Conservation (phyloP, 2,329 filamentous ascomycete species). For the Gaeumannomyces tritici region DNA sequence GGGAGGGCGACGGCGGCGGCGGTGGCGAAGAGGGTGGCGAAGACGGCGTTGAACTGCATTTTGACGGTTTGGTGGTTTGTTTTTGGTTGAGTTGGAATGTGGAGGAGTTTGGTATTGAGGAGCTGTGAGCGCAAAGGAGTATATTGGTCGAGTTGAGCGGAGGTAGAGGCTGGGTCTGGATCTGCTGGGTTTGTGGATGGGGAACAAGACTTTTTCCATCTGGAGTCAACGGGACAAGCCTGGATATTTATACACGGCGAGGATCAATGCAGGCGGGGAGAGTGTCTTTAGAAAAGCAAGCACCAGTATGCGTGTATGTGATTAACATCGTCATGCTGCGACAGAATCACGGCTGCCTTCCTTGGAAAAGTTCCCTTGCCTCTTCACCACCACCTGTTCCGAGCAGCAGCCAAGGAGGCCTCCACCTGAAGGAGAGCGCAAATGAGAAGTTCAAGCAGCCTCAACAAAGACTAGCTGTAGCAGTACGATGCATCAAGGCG, state of each 20-base stretch:
- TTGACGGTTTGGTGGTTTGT: background rate
- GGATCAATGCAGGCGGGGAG: background rate
- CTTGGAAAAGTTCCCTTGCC: background rate
- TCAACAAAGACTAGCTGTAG: background rate
- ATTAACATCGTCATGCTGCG: background rate
- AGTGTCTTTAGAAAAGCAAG: background rate
- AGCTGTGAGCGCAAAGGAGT: background rate
- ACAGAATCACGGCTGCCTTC: background rate
- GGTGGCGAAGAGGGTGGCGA: constrained; percentile 15
- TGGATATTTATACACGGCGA: background rate
- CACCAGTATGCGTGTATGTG: background rate
- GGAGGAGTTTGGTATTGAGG: background rate
- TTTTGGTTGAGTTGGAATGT: background rate
- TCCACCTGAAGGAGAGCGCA: background rate
- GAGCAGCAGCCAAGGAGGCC: background rate
- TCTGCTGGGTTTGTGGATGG: background rate
- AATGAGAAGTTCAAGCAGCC: background rate
- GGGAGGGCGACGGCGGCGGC: constrained; percentile 17
- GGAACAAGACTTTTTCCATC: background rate
- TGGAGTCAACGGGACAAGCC: background rate
- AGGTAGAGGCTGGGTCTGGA: background rate
- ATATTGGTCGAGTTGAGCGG: background rate
- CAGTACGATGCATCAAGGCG: background rate
- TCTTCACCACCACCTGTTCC: background rate
- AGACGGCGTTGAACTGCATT: constrained; percentile 15